Base-by-base conservation (phyloP, 164 flowering plant species). In the Tetrastigma voinierianum region DNA sequence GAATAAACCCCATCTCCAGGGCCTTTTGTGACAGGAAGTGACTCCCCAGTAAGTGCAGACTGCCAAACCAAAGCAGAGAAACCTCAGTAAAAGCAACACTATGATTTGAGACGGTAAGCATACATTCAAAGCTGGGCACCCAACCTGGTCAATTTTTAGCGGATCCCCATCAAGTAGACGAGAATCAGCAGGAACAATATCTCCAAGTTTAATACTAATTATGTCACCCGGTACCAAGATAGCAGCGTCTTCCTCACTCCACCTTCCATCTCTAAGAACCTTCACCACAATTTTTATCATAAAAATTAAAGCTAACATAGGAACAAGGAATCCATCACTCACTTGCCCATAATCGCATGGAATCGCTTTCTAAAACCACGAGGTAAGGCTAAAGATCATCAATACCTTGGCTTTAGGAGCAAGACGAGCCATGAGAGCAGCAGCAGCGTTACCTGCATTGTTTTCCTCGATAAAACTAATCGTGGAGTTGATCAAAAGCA, bases 361-460 rank as follows among this genome's bases (percentile, higher is more conserved):
- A 25, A 40, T 18, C 55, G 60, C 65, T 14, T 32, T 32, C 6
- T 32, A 32, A 32, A 32, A 32, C 3, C 6, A 32, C 40, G 6
- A 32, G 6, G 40, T 3, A 32, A 32, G 40, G 40, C 40, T 32
- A 32, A 32, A 32, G 40, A 32, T 32, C 40, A 49, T 43, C 25
- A 32, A 55, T 75, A 87, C 97, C 91, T 87, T 91, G 9, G 93
- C 91, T 76, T 86, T 89, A 2, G 95, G 95, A 58, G 97, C 97
- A 2, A 91, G 84, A 68, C 87, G 83, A 65, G 97, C 97, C 97
- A 91, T 91, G 65, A 91, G 88, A 65, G 95, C 91, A 40, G 97
- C 97, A 1, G 97, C 97, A 24, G 97, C 97, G 66, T 91, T 91
- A n/a, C 95, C 97, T 1, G 97, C 97, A 74, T 87, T 91, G 74